phyloP scores from a whole-genome alignment of 441 rosid genomes.

The Theobroma grandiflorum region DNA sequence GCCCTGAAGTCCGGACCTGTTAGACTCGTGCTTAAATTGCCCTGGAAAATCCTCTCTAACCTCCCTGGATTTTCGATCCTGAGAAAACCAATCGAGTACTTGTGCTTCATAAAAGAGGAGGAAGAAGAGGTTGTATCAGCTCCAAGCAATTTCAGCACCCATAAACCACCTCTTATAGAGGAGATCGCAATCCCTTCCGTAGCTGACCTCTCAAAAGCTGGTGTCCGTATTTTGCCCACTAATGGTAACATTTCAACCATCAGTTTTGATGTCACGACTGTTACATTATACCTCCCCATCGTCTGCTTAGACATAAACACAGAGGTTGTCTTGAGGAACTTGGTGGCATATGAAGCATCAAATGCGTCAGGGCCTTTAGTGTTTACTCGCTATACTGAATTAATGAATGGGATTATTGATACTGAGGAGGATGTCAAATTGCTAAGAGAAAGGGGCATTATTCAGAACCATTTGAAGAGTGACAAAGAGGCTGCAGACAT shows the following conservation, averaged over 20 bases:
- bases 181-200: constrained; percentile 79
- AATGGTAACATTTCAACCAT: constrained; percentile 52
- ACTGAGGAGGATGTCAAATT: constrained; percentile 63
- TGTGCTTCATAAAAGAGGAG: constrained; percentile 31
- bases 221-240: constrained; percentile 57
- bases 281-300: constrained; percentile 56
- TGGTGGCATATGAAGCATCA: constrained; percentile 81
- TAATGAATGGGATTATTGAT: constrained; percentile 77
- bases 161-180: constrained; percentile 60
- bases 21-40: constrained; percentile 45
- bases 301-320: constrained; percentile 68
- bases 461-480: constrained; percentile 64
- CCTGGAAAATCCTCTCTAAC: constrained; percentile 61
- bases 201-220: constrained; percentile 53
- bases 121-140: constrained; percentile 36
- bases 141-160: constrained; percentile 15
- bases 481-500: constrained; percentile 69
- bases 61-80: constrained; percentile 56
- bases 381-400: constrained; percentile 75
- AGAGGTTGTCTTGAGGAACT: constrained; percentile 63
- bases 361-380: constrained; percentile 67
- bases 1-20: constrained; percentile 40
- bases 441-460: constrained; percentile 69
- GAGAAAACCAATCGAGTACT: constrained; percentile 39
- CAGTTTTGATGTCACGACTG: constrained; percentile 48